Percentiles rank a stretch among this genome's conserved stretches.
Conservation (phyloP, 768 basidiomycete species). For the Psilocybe tampanensis region DNA sequence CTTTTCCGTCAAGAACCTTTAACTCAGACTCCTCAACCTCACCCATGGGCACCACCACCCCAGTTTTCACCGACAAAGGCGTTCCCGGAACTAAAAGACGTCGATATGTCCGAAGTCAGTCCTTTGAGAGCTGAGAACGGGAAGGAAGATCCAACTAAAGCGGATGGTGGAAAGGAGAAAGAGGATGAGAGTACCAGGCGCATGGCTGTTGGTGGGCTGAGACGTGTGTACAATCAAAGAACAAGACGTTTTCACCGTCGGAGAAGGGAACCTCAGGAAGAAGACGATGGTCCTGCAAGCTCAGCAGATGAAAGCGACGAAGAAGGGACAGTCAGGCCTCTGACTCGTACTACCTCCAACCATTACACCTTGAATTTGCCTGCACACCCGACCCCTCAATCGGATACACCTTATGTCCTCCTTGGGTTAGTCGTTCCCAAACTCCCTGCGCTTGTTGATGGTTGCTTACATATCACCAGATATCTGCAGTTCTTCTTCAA, state of each 20-base stretch:
- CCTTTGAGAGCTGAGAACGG: conserved; percentile 39
- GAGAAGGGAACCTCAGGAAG: conserved; percentile 28
- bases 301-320: conserved; percentile 52
- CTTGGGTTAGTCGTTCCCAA: conserved; percentile 63
- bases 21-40: conserved; percentile 49
- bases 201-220: conserved; percentile 67
- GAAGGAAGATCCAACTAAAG: conserved; percentile 29
- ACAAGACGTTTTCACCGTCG: conserved; percentile 42
- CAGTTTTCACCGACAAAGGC: conserved; percentile 61
- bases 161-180: conserved; percentile 36
- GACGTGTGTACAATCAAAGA: conserved; percentile 65
- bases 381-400: conserved; percentile 52
- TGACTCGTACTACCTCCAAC: conserved; percentile 64
- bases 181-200: conserved; percentile 42
- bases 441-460: not conserved
- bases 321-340: conserved; percentile 34
- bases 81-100: conserved; percentile 67
- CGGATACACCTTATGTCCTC: conserved; percentile 79
- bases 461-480: conserved; percentile 38
- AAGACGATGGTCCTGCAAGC: conserved; percentile 41
- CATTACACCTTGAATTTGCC: conserved; percentile 87
- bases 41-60: conserved; percentile 69
- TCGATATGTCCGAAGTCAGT: conserved; percentile 77
- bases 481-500: conserved; percentile 98
- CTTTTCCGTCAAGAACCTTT: conserved; percentile 52